Evolutionary conservation across 2,329 filamentous ascomycete genomes (phyloP).

Genomic region (Colletotrichum truncatum): DNA sequence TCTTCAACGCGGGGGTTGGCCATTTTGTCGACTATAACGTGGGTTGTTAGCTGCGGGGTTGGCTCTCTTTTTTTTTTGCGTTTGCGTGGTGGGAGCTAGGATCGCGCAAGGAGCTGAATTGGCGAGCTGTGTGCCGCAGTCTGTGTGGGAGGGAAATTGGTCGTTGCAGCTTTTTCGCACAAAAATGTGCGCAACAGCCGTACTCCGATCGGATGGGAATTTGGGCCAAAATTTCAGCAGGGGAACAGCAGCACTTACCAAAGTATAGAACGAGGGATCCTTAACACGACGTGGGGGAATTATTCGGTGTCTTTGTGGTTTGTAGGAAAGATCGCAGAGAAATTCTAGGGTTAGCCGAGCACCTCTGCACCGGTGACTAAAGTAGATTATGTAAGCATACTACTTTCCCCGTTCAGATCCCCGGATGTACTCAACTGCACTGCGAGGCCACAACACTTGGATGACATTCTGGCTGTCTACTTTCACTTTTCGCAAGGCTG

Average conservation of each 20-base stretch:
- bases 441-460: not conserved
- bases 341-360: constrained; percentile 57
- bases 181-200: constrained; percentile 12
- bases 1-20: constrained; percentile 98
- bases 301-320: constrained; percentile 28
- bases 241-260: constrained; percentile 41
- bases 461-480: not conserved
- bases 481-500: not conserved
- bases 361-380: constrained; percentile 42
- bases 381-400: constrained; percentile 50
- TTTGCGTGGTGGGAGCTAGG: constrained; percentile 28
- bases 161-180: constrained; percentile 12
- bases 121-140: constrained; percentile 17
- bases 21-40: constrained; percentile 68
- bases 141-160: constrained; percentile 19
- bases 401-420: not conserved
- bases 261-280: constrained; percentile 43
- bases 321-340: constrained; percentile 43
- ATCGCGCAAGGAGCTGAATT: constrained; percentile 26
- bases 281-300: constrained; percentile 18
- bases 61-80: not conserved
- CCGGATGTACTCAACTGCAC: constrained; percentile 5
- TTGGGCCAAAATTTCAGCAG: constrained; percentile 17
- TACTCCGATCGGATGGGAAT: not conserved
- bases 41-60: constrained; percentile 22